phyloP scores from a whole-genome alignment of 805 yeast genomes.

The Isabelozyma gotoi region DNA sequence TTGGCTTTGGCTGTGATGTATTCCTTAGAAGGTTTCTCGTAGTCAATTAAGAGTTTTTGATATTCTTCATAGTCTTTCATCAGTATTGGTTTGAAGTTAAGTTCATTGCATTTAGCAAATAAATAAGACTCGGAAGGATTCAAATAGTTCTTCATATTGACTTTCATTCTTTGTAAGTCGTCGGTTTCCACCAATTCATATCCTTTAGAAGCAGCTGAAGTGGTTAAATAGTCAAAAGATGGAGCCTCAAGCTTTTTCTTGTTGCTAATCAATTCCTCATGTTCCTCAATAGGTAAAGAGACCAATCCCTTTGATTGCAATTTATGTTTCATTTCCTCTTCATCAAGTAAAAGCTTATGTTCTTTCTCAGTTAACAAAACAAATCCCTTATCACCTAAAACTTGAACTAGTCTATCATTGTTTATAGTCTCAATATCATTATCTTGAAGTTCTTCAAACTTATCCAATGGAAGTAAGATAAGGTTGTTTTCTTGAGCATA shows the following conservation, averaged over 20 bases:
- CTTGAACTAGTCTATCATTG: constrained; percentile 21
- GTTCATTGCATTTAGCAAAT: constrained; percentile 15
- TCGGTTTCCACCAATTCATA: constrained; percentile 10
- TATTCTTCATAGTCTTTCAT: constrained; percentile 14
- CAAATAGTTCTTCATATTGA: constrained; percentile 9
- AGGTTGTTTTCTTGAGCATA: constrained; percentile 34
- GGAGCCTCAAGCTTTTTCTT: constrained; percentile 18
- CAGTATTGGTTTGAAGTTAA: constrained; percentile 15
- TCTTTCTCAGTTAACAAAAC: constrained; percentile 26
- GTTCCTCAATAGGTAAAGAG: constrained; percentile 25
- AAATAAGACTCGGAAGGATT: constrained; percentile 27
- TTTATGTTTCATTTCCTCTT: constrained; percentile 32
- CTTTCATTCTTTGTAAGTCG: constrained; percentile 15
- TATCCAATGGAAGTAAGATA: constrained; percentile 28
- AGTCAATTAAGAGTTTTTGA: constrained; percentile 19
- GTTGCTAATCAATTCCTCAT: constrained; percentile 11
- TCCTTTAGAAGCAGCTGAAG: constrained; percentile 9
- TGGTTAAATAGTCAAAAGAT: constrained; percentile 17
- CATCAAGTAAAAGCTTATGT: constrained; percentile 26
- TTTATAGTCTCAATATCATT: constrained; percentile 21
- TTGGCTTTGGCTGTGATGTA: constrained; percentile 36
- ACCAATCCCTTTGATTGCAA: constrained; percentile 31
- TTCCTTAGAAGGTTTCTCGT: constrained; percentile 31
- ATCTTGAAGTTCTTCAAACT: constrained; percentile 28
- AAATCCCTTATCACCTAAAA: constrained; percentile 24